Conservation (phyloP, 2,329 filamentous ascomycete genomes). For the Cladophialophora chaetospira region DNA sequence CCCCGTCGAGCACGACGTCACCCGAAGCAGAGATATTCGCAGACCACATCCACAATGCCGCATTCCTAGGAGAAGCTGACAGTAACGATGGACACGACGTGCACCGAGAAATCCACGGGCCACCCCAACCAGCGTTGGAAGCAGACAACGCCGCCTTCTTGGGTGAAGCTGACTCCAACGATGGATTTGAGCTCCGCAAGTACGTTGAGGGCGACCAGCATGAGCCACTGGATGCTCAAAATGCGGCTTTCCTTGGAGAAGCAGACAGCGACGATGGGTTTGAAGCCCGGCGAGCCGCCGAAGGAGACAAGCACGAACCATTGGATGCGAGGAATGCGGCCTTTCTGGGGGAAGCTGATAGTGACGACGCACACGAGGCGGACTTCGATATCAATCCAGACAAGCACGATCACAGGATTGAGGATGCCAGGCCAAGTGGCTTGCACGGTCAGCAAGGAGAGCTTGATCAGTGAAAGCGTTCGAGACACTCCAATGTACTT, state of each 20-base stretch:
- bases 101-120: constrained; percentile 16
- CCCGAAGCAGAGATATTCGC: constrained; percentile 11
- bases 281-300: constrained; percentile 23
- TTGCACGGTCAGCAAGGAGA: constrained; percentile 27
- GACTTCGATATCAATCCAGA: constrained; percentile 27
- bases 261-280: constrained; percentile 29
- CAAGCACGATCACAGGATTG: constrained; percentile 26
- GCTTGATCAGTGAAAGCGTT: constrained; percentile 15
- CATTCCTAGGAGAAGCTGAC: constrained; percentile 32
- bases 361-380: constrained; percentile 29
- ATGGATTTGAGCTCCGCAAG: constrained; percentile 23
- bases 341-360: constrained; percentile 29
- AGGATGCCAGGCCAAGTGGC: constrained; percentile 27
- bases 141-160: constrained; percentile 25
- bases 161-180: constrained; percentile 27
- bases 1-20: constrained; percentile 6
- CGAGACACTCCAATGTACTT: neutral
- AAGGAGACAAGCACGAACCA: constrained; percentile 25
- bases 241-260: constrained; percentile 26
- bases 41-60: constrained; percentile 17
- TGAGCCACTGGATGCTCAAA: constrained; percentile 19
- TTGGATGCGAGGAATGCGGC: constrained; percentile 21
- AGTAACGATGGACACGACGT: constrained; percentile 29
- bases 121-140: constrained; percentile 20
- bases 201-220: constrained; percentile 21